Base-by-base conservation (phyloP, 2,329 filamentous ascomycete genomes). In the Colletotrichum endophyticum region DNA sequence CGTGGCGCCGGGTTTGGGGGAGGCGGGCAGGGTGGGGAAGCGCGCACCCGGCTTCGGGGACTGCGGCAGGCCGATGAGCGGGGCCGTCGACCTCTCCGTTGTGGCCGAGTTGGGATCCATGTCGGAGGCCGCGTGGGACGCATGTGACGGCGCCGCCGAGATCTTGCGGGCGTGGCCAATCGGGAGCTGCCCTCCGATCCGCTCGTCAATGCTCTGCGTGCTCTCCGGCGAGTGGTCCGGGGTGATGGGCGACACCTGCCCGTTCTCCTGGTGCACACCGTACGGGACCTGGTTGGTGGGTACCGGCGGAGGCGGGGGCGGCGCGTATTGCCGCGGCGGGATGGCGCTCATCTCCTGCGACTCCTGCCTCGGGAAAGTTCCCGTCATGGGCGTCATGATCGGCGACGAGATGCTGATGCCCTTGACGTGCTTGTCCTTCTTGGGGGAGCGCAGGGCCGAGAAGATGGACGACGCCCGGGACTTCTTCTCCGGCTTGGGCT, bases 351-450 rank as follows among this genome's bases (percentile, higher is more conserved):
- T 88, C 81, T 93, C 91, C 79, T 91, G 89, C 28, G 85, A 85
- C 66, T 90, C 88, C 16, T 87, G 84, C n/a, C 87, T 86, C 3
- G 91, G 89, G 78, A 93, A 93, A 4, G 89, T 91, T 4, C 86
- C 88, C 3, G 92, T 91, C 85, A 90, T 89, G 16, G 92, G 92
- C 11, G 92, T 93, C 87, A 92, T 90, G 79, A 94, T 92, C 67
- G 92, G 92, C 2, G 92, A 92, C 15, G 92, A 93, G 79, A 94
- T 94, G 81, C 83, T 89, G 78, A 93, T 83, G 25, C 86, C 89
- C 80, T 87, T 89, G 69, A 86, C 83, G 77, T 88, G 83, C 83
- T 87, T 91, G 84, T 88, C 89, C 78, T 86, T 87, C 84, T 88
- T 90, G 8, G 92, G 92, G 22, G 92, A 93, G 78, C 89, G 90